Conservation (phyloP, 2,329 filamentous ascomycete genomes). For the Aureobasidium sp. region DNA sequence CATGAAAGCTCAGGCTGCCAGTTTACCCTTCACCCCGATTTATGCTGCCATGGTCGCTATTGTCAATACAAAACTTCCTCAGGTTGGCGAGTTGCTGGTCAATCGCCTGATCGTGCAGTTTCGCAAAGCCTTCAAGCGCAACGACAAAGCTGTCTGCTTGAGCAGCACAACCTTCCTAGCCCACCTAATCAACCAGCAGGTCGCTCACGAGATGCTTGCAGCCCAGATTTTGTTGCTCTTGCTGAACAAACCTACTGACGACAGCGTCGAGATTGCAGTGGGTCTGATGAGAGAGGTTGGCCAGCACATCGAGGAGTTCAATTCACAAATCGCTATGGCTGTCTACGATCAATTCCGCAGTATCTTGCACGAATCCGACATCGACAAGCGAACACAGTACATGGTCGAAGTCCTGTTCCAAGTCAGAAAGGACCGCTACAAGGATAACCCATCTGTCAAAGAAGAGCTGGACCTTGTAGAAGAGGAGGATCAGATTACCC, state of each 20-base stretch:
- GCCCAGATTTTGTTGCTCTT: constrained; percentile 89
- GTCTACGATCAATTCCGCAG: constrained; percentile 95
- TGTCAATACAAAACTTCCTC: constrained; percentile 93
- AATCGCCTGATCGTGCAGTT: constrained; percentile 85
- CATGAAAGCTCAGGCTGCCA: constrained; percentile 96
- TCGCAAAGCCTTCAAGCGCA: constrained; percentile 88
- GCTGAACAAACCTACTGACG: constrained; percentile 90
- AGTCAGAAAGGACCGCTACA: constrained; percentile 91
- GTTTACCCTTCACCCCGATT: constrained; percentile 91
- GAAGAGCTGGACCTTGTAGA: constrained; percentile 94
- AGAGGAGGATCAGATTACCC: constrained; percentile 96
- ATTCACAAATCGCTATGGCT: constrained; percentile 72
- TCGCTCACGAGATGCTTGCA: constrained; percentile 86
- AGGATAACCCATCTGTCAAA: constrained; percentile 82
- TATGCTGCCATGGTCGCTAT: constrained; percentile 94
- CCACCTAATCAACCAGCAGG: constrained; percentile 92
- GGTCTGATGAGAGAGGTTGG: constrained; percentile 89
- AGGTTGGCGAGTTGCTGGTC: constrained; percentile 85
- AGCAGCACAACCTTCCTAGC: constrained; percentile 92
- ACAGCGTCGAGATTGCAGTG: constrained; percentile 96
- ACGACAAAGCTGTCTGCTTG: constrained; percentile 93
- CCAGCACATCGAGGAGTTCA: constrained; percentile 93
- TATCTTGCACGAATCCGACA: constrained; percentile 92
- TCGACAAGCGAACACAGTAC: constrained; percentile 97
- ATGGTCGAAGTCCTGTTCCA: constrained; percentile 98